Evolutionary conservation across 495 filamentous ascomycete genomes (phyloP).

Genomic region (Stereocaulon alpinum): DNA sequence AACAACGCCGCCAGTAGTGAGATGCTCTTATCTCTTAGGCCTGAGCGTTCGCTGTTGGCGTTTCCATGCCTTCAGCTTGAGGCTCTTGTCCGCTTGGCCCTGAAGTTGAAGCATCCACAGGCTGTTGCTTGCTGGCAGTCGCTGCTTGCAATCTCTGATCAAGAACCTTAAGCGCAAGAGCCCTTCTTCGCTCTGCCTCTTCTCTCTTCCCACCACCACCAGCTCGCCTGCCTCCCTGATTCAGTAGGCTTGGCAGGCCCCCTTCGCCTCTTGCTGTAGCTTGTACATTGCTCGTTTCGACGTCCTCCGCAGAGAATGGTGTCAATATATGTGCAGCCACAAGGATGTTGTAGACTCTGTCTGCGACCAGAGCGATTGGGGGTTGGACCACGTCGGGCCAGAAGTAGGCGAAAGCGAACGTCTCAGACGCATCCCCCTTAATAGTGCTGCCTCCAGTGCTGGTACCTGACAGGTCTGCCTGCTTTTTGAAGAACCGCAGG

Average conservation of each 20-base stretch:
- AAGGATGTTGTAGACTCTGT: constrained; percentile 62
- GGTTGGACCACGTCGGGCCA: constrained; percentile 83
- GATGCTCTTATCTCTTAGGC: background rate
- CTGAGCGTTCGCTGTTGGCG: background rate
- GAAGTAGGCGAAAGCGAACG: constrained; percentile 88
- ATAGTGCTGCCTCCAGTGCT: constrained; percentile 41
- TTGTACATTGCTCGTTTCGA: constrained; percentile 67
- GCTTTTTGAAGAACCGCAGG: constrained; percentile 88
- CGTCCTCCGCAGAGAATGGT: constrained; percentile 78
- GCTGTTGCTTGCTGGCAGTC: constrained; percentile 39
- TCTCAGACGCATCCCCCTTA: constrained; percentile 86
- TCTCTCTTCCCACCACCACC: constrained; percentile 54
- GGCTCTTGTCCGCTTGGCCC: constrained; percentile 26
- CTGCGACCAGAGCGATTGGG: constrained; percentile 60
- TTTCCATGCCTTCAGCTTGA: constrained; percentile 25
- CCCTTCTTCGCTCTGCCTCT: constrained; percentile 83
- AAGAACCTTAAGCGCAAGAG: constrained; percentile 78
- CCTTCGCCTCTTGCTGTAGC: constrained; percentile 58
- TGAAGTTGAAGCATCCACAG: constrained; percentile 26
- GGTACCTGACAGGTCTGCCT: constrained; percentile 48
- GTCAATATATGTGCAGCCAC: constrained; percentile 66
- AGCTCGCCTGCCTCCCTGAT: constrained; percentile 31
- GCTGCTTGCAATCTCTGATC: constrained; percentile 87
- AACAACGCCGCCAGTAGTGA: background rate
- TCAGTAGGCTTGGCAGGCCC: constrained; percentile 52